Conservation (phyloP, 2,329 filamentous ascomycete genomes). For the Penicillium psychrosexuale region DNA sequence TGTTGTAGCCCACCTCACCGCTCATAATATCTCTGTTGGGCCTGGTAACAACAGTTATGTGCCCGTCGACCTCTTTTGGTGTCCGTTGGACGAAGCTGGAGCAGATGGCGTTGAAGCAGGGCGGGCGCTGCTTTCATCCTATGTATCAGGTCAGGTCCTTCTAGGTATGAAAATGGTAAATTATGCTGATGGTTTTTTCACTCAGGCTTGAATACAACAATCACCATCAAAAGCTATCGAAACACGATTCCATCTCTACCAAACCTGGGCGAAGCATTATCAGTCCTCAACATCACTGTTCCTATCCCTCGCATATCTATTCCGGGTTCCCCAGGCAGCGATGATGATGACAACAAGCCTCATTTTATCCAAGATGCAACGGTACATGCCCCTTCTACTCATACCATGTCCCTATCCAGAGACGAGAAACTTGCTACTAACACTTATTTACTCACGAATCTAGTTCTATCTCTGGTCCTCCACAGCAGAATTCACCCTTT, state of each 20-base stretch:
- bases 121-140: slow-evolving; percentile 74
- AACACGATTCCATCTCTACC: slow-evolving; percentile 72
- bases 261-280: slow-evolving; percentile 67
- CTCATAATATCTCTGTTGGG: slow-evolving; percentile 60
- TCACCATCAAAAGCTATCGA: slow-evolving; percentile 69
- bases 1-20: slow-evolving; percentile 70
- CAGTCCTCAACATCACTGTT: slow-evolving; percentile 67
- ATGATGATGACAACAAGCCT: slow-evolving; percentile 45
- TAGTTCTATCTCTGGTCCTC: slow-evolving; percentile 77
- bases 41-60: slow-evolving; percentile 71
- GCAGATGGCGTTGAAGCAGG: slow-evolving; percentile 60
- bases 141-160: slow-evolving; percentile 64
- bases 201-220: slow-evolving; percentile 70
- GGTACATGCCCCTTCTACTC: slow-evolving; percentile 36
- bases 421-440: neutral
- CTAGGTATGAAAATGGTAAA: neutral
- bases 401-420: neutral
- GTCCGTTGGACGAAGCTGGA: slow-evolving; percentile 63
- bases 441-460: slow-evolving; percentile 12
- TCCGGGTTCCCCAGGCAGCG: slow-evolving; percentile 49
- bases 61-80: slow-evolving; percentile 68
- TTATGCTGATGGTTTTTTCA: slow-evolving; percentile 8
- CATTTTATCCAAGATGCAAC: slow-evolving; percentile 83
- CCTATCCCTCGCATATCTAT: slow-evolving; percentile 65
- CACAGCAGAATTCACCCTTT: slow-evolving; percentile 77